Conservation (phyloP, 352 stramenopile species). For the Phytophthora europaea region DNA sequence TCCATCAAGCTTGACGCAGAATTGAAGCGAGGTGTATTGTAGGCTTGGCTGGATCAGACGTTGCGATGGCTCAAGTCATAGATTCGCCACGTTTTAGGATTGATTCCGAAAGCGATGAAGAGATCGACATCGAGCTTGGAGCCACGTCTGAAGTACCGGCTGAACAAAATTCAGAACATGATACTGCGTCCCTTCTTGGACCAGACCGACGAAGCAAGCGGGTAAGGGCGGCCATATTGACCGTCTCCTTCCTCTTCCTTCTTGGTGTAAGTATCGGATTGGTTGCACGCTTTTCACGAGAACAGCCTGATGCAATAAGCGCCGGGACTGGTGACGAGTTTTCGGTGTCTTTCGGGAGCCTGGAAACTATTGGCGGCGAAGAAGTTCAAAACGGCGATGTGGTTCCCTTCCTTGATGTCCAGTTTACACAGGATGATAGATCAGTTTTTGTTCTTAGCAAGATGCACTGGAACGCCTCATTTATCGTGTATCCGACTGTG, state of each 20-base stretch:
- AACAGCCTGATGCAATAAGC: constrained; percentile 4
- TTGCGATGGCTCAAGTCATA: constrained; percentile 35
- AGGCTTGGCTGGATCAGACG: neutral
- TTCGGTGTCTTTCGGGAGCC: constrained; percentile 24
- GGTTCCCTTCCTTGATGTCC: constrained; percentile 55
- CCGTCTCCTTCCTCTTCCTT: constrained; percentile 34
- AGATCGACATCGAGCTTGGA: constrained; percentile 46
- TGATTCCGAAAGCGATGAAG: constrained; percentile 37
- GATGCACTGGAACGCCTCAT: constrained; percentile 66
- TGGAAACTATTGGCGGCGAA: constrained; percentile 38
- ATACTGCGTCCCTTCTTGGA: constrained; percentile 25
- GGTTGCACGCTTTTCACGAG: constrained; percentile 27
- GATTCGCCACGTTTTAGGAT: constrained; percentile 28
- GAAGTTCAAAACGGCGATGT: constrained; percentile 23
- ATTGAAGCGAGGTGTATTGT: neutral
- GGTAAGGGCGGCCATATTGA: constrained; percentile 16
- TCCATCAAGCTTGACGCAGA: neutral
- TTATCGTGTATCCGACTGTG: constrained; percentile 79
- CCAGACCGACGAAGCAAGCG: constrained; percentile 20
- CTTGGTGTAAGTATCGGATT: constrained; percentile 40
- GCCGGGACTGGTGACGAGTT: constrained; percentile 16
- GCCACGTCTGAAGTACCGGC: constrained; percentile 5
- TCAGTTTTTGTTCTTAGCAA: constrained; percentile 69
- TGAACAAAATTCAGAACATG: constrained; percentile 21
- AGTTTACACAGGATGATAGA: constrained; percentile 35